phyloP scores from a whole-genome alignment of 495 filamentous ascomycete species.

The Penicillium samsonianum region DNA sequence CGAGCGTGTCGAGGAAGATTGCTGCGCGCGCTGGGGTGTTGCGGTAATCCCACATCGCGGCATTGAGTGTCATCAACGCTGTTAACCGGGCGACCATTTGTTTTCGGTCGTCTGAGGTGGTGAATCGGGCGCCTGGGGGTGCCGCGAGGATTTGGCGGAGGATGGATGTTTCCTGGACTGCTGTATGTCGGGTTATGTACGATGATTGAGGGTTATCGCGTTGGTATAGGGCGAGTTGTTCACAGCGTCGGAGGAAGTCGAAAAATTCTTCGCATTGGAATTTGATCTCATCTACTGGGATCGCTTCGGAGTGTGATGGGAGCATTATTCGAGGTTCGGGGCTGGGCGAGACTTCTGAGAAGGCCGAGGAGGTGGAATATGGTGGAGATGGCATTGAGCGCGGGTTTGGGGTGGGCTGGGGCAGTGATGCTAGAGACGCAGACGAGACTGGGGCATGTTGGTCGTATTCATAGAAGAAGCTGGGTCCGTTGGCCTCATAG shows the following conservation, averaged over 20 bases:
- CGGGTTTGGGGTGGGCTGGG: constrained; percentile 8
- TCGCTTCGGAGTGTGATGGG: neutral
- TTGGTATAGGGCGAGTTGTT: constrained; percentile 38
- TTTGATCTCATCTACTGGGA: constrained; percentile 33
- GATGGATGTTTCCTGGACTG: constrained; percentile 30
- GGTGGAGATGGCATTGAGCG: constrained; percentile 28
- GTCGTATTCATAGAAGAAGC: constrained; percentile 37
- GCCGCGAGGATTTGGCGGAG: constrained; percentile 35
- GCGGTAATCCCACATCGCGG: constrained; percentile 46
- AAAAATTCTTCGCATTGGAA: constrained; percentile 43
- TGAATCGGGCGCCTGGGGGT: constrained; percentile 33
- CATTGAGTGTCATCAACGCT: constrained; percentile 39
- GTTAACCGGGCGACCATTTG: constrained; percentile 40
- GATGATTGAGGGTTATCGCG: constrained; percentile 16
- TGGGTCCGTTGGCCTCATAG: constrained; percentile 37
- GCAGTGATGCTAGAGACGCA: neutral
- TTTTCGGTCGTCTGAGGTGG: constrained; percentile 36
- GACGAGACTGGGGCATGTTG: neutral
- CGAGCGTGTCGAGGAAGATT: constrained; percentile 35
- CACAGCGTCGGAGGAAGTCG: constrained; percentile 39
- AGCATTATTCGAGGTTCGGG: constrained; percentile 6
- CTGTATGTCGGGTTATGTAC: constrained; percentile 25
- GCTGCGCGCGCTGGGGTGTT: constrained; percentile 26
- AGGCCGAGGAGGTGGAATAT: constrained; percentile 24
- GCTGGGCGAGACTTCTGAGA: constrained; percentile 13